Base-by-base conservation (phyloP, 2,329 filamentous ascomycete genomes). In the Alternaria arborescens region DNA sequence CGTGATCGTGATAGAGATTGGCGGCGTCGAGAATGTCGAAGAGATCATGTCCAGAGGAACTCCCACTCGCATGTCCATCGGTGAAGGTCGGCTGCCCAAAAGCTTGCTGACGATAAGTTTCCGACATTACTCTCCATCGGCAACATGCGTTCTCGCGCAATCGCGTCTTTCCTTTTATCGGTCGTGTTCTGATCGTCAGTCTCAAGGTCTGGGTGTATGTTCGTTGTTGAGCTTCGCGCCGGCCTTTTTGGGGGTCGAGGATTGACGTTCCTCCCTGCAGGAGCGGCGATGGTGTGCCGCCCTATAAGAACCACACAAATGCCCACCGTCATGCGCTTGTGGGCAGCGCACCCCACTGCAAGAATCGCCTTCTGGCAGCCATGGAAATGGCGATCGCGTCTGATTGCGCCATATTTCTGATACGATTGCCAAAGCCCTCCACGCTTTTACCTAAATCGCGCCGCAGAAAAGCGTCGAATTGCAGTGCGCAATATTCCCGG, bases 51-150 rank as follows among this genome's bases (percentile, higher is more conserved):
- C 76, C 76, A 78, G 71, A 78, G 72, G 71, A 78, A 78, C 64
- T 78, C 76, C 68, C 72, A 74, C 64, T 77, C 63, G 72, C 76
- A 78, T 69, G 71, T 44, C 59, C 65, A 64, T 72, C 72, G 70
- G 67, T 74, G 74, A 73, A 77, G 70, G 73, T 77, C 75, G 69
- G 75, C 69, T 68, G 70, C 69, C 75, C 75, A 78, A 74, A 71
- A 60, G 64, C 67, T 72, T 71, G 67, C 64, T 67, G 69, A 62
- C 64, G 64, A 67, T 70, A 70, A 63, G 65, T 69, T 51, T 70
- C 72, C 60, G 74, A 76, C 75, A 78, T 78, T 71, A 61, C 72
- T 75, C 73, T 77, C 75, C 75, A 78, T 78, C 69, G 70, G 75
- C 74, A 60, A 65, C 58, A 60, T 55, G 54, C 61, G 61, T 58